phyloP scores from a whole-genome alignment of 495 filamentous ascomycete genomes.

The Aspergillus homomorphus region DNA sequence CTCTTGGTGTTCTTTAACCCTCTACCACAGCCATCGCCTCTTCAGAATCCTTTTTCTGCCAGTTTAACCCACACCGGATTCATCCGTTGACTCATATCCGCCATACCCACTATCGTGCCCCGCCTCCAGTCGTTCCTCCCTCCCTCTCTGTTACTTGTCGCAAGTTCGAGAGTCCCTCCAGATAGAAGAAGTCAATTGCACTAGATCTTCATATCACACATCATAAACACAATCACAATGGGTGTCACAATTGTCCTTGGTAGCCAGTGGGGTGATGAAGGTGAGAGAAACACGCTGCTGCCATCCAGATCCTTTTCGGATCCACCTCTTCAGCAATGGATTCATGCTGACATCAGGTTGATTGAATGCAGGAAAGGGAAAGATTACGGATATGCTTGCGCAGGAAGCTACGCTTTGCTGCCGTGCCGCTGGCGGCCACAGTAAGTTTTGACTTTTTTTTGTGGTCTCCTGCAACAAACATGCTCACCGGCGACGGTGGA shows the following conservation, averaged over 20 bases:
- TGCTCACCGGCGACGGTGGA: conserved; percentile 4
- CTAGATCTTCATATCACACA: background rate
- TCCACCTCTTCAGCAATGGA: background rate
- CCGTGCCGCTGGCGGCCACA: conserved; percentile 69
- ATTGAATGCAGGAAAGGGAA: conserved; percentile 56
- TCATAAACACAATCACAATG: conserved; percentile 32
- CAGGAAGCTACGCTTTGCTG: conserved; percentile 55
- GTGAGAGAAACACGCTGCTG: conserved; percentile 22
- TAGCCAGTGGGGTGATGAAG: conserved; percentile 70
- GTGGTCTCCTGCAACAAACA: background rate
- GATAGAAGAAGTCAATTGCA: conserved; percentile 1
- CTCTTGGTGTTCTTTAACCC: conserved; percentile 4
- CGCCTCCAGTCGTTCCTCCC: background rate
- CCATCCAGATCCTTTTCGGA: background rate
- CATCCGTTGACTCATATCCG: conserved; percentile 3
- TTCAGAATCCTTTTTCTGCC: background rate
- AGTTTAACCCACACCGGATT: background rate
- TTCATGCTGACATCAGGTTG: conserved; percentile 8
- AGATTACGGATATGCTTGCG: conserved; percentile 66
- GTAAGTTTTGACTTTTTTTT: conserved; percentile 26
- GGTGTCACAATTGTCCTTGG: conserved; percentile 59
- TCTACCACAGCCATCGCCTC: background rate
- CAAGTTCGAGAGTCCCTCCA: background rate
- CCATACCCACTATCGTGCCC: background rate
- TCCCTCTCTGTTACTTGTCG: background rate